Base-by-base conservation (phyloP, 2,329 filamentous ascomycete species). In the Aspergillus sp. region DNA sequence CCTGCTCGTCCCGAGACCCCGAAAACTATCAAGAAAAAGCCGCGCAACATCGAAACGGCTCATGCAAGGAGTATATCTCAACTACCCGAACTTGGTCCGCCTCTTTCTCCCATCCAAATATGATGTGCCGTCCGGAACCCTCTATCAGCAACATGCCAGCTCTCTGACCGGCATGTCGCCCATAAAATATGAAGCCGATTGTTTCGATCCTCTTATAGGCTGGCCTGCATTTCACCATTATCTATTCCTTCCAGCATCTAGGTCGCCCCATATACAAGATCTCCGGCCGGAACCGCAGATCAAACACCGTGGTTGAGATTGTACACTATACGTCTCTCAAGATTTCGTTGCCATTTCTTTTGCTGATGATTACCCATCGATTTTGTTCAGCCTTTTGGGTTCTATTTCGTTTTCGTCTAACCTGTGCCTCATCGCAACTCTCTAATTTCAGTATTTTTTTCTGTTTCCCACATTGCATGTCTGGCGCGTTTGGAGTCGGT, bases 101-200 rank as follows among this genome's bases (percentile, higher is more conserved):
- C 79, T 4, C 71, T 83, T 51, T 82, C 80, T 17, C 81, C 81
- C 9, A 82, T 83, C 56, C 75, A 78, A 63, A 81, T 82, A 52
- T 81, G 66, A 72, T 48, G n/a, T 19, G 28, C 25, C 4, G 19
- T 25, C 4, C 3, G 15, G 49, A 38, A 47, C 15, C 22, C n/a
- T 43, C 17, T 23, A 7, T 38, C n/a, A 34, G 31, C 9, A 31
- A 57, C 46, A 41, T 25, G 11, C 31, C 22, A 34, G 46, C 46
- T 15, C 50, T 34, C 13, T 5, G 19, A 3, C 47, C 23, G n/a
- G 23, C 28, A 34, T 28, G 7, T 48, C 31, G 22, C 15, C 8
- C 28, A 53, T 53, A 22, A 28, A 28, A 23, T 43, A 28, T 6
- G 25, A 48, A 28, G 51, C 60, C 46, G 30, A 22, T 31, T 34